These are phyloP conservation scores for Primulina tabacum DNA, from an alignment of 257 asterid genomes.

Conservation along the genomic window DNA sequence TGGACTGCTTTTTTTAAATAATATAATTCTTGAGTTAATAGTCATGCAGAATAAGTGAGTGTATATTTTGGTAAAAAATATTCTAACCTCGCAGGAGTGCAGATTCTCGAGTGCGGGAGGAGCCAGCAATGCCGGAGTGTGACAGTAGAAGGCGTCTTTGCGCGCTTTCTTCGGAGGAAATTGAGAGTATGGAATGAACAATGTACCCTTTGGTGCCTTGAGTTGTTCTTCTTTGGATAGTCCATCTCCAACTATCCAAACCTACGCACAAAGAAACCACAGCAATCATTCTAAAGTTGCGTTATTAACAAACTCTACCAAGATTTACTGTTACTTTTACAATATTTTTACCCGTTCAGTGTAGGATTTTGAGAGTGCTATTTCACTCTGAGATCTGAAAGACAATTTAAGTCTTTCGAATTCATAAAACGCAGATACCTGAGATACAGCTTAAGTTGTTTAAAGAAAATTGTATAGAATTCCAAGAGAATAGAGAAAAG, in stretches of 20 bases:
- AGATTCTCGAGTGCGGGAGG: constrained; percentile 60
- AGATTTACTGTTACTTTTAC: neutral
- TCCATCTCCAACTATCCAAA: constrained; percentile 83
- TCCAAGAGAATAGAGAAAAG: neutral
- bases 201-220: constrained; percentile 61
- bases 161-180: constrained; percentile 64
- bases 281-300: neutral
- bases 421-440: constrained; percentile 47
- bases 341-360: constrained; percentile 37
- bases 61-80: neutral
- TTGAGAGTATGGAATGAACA: constrained; percentile 63
- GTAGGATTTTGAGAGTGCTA: constrained; percentile 29
- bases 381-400: constrained; percentile 20
- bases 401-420: constrained; percentile 41
- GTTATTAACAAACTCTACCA: neutral
- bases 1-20: neutral
- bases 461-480: neutral
- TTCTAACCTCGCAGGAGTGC: constrained; percentile 72
- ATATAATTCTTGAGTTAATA: neutral
- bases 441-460: neutral
- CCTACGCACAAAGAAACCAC: constrained; percentile 28
- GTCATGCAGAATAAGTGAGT: neutral
- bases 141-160: constrained; percentile 43
- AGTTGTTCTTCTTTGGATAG: constrained; percentile 49
- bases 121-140: constrained; percentile 73